phyloP scores from a whole-genome alignment of 208 protist species.

The Porcisia deanei region DNA sequence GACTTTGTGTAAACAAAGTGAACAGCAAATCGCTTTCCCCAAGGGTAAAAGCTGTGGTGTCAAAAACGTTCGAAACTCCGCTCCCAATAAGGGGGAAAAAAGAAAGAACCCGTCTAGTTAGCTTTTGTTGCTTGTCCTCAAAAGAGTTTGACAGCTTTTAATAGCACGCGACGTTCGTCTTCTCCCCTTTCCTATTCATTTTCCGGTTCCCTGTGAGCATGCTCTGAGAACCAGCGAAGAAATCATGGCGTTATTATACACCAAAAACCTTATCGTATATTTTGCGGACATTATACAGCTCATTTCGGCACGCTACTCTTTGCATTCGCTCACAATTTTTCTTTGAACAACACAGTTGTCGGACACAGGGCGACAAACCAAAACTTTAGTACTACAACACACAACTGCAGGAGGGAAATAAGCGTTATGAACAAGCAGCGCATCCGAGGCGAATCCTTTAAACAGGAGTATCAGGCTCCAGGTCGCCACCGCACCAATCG shows the following conservation, averaged over 20 bases:
- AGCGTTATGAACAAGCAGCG: constrained; percentile 53
- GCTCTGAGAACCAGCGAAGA: too few species aligned
- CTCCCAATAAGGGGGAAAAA: constrained; percentile 5
- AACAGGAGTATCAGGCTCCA: constrained; percentile 91
- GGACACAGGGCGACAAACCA: background rate
- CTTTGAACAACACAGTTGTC: background rate
- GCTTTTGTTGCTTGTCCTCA: background rate
- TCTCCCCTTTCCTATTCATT: background rate
- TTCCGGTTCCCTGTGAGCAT: background rate
- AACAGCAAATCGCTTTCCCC: background rate
- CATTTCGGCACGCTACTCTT: background rate
- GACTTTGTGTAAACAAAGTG: background rate
- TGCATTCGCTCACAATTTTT: background rate
- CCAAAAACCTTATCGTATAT: background rate
- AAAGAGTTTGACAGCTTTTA: background rate
- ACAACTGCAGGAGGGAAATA: constrained; percentile 9
- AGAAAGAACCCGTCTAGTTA: background rate
- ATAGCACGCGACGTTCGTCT: background rate
- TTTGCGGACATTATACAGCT: background rate
- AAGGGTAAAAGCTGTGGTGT: background rate
- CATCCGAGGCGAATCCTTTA: constrained; percentile 91
- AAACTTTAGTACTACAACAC: background rate
- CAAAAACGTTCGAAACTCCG: background rate
- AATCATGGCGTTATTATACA: background rate
- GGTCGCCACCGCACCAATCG: constrained; percentile 60